These are phyloP conservation scores for Novymonas esmeraldas DNA, from an alignment of 208 protist genomes.

Conservation along the genomic window DNA sequence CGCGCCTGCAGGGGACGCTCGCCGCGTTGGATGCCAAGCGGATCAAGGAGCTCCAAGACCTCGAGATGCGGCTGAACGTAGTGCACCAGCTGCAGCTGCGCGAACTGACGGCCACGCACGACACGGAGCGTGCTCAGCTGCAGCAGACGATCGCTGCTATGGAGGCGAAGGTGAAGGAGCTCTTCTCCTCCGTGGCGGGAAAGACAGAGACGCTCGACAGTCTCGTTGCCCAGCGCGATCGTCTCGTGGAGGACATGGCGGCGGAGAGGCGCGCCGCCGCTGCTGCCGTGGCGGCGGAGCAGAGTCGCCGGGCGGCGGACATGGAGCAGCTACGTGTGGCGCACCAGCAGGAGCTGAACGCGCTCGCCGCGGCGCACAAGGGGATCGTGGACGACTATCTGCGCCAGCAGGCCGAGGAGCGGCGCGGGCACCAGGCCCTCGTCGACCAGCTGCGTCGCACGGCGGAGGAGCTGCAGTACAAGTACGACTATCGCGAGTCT, in stretches of 20 bases:
- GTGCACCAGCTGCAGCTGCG: conserved; percentile 28
- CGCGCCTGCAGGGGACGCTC: conserved; percentile 12
- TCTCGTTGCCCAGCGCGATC: conserved; percentile 32
- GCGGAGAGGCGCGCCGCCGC: conserved; percentile 29
- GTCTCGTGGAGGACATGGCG: conserved; percentile 22
- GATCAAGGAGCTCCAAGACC: conserved; percentile 23
- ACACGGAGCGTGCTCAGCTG: conserved; percentile 18
- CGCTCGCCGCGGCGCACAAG: conserved; percentile 43
- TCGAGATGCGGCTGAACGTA: conserved; percentile 20
- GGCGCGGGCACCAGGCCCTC: conserved; percentile 27
- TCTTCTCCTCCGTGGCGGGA: conserved; percentile 5
- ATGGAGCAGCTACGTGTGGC: conserved; percentile 34
- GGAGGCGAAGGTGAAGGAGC: conserved; percentile 20
- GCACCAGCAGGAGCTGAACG: conserved; percentile 36
- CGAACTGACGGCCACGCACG: conserved; percentile 16
- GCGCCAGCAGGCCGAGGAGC: conserved; percentile 50
- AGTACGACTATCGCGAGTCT: conserved; percentile 92
- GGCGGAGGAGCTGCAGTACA: conserved; percentile 78
- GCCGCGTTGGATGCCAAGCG: conserved; percentile 20
- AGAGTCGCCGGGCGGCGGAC: conserved; percentile 28
- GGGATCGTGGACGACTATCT: conserved; percentile 52
- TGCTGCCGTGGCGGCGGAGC: conserved; percentile 18
- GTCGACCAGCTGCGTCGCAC: conserved; percentile 46
- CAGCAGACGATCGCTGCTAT: conserved; percentile 6
- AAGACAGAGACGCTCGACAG: conserved; percentile 20